Evolutionary conservation across 2,329 filamentous ascomycete species (phyloP).

Genomic region (Penicillium hordei): DNA sequence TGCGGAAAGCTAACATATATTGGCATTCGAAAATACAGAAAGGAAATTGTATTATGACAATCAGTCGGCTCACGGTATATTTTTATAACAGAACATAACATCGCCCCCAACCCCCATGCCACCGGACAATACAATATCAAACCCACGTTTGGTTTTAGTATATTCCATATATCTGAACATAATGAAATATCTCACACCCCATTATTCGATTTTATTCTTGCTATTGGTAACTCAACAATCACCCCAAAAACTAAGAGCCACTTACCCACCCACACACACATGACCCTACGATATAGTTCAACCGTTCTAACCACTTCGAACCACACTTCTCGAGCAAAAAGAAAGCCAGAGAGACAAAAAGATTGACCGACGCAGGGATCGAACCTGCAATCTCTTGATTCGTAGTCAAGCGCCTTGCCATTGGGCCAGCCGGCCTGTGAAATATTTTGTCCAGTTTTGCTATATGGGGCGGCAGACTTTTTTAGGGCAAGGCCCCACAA

Average conservation of each 20-base stretch:
- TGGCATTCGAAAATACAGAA: background rate
- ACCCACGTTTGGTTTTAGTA: background rate
- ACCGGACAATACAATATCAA: background rate
- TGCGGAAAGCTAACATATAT: background rate
- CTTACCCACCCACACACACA: background rate
- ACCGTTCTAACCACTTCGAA: background rate
- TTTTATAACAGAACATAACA: no score
- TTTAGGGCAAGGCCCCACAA: background rate
- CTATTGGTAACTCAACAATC: no score
- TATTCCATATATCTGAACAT: background rate
- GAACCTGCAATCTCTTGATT: conserved; percentile 55
- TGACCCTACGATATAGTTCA: no score
- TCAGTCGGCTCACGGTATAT: background rate
- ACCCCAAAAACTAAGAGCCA: background rate
- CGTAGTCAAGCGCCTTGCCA: conserved; percentile 55
- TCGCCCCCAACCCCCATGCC: background rate
- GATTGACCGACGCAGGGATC: conserved; percentile 36
- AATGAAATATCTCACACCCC: background rate
- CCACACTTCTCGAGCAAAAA: background rate
- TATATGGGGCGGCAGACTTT: background rate
- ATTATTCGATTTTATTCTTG: background rate
- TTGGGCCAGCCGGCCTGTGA: conserved; percentile 36
- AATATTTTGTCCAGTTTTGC: background rate
- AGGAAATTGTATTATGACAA: background rate
- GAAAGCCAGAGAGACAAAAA: background rate